A percentile compares a stretch with the other conserved stretches of the same genome.
phyloP scores from a whole-genome alignment of 805 yeast genomes.

The Maudiozyma pseudohumilis region DNA sequence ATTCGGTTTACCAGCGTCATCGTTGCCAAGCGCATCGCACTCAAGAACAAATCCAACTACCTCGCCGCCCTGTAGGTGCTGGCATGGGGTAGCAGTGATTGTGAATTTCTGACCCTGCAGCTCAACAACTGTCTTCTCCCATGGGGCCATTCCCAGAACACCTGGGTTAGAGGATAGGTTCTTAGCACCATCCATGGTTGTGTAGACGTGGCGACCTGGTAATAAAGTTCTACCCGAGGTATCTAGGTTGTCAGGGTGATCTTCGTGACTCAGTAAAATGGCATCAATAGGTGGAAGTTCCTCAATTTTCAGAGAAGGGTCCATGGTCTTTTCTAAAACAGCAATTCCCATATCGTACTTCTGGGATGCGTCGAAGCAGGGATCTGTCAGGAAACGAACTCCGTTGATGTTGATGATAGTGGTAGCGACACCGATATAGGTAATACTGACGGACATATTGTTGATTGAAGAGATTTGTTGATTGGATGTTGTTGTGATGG shows the following conservation, averaged over 20 bases:
- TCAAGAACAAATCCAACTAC: not conserved
- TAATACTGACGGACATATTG: not conserved
- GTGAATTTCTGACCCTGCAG: not conserved
- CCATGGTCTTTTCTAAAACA: conserved; percentile 1
- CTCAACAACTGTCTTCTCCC: not conserved
- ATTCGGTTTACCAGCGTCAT: not conserved
- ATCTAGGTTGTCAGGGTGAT: conserved; percentile 3
- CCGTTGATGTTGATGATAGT: conserved; percentile 1
- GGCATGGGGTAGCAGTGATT: conserved; percentile 2
- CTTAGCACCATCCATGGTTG: conserved; percentile 2
- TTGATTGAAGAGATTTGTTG: too few relatives aligned
- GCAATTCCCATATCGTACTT: conserved; percentile 1
- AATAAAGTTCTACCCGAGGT: not conserved
- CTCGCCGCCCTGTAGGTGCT: not conserved
- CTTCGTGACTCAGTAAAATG: conserved; percentile 2
- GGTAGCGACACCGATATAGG: conserved; percentile 2
- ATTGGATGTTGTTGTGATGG: too few relatives aligned
- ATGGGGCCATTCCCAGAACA: not conserved
- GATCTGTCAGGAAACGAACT: conserved; percentile 2
- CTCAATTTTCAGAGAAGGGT: not conserved
- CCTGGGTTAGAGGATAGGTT: not conserved
- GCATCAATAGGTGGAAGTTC: conserved; percentile 1
- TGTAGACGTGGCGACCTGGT: conserved; percentile 2
- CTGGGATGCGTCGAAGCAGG: not conserved
- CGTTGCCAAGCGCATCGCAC: not conserved